Percentiles rank a stretch among this genome's conserved stretches.
phyloP scores from a whole-genome alignment of 805 yeast species.

The Yarrowia osloensis region DNA sequence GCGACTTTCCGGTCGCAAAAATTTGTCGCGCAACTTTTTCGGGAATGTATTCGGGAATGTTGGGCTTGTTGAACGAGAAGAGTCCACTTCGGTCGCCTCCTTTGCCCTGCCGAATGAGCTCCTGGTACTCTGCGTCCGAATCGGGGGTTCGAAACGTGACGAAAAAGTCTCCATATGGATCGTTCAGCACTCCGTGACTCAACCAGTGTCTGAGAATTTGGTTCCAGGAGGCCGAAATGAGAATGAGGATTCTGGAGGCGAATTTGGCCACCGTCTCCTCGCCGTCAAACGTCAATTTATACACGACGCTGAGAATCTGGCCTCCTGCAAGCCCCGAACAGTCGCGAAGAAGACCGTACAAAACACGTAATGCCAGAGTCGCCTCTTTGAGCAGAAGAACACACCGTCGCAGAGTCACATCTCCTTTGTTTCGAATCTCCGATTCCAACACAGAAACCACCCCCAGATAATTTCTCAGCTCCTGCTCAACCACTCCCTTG shows the following conservation, averaged over 20 bases:
- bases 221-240: constrained; percentile 59
- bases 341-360: constrained; percentile 49
- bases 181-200: constrained; percentile 60
- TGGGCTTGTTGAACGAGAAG: constrained; percentile 36
- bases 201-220: constrained; percentile 68
- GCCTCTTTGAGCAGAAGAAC: constrained; percentile 52
- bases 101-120: constrained; percentile 29
- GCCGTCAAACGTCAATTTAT: constrained; percentile 60
- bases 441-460: constrained; percentile 51
- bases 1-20: constrained; percentile 64
- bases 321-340: constrained; percentile 49
- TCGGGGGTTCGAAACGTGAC: constrained; percentile 37
- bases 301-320: constrained; percentile 56
- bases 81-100: constrained; percentile 33
- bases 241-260: constrained; percentile 49
- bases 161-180: constrained; percentile 64
- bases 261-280: constrained; percentile 54
- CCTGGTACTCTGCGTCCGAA: constrained; percentile 29
- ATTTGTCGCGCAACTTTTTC: constrained; percentile 38
- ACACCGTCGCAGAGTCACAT: constrained; percentile 41
- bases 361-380: constrained; percentile 58
- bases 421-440: constrained; percentile 36
- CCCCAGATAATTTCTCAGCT: constrained; percentile 49
- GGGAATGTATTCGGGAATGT: constrained; percentile 47
- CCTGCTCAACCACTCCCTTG: constrained; percentile 49